Conservation (phyloP, 2,329 filamentous ascomycete genomes). For the Amauroascus verrucosus region DNA sequence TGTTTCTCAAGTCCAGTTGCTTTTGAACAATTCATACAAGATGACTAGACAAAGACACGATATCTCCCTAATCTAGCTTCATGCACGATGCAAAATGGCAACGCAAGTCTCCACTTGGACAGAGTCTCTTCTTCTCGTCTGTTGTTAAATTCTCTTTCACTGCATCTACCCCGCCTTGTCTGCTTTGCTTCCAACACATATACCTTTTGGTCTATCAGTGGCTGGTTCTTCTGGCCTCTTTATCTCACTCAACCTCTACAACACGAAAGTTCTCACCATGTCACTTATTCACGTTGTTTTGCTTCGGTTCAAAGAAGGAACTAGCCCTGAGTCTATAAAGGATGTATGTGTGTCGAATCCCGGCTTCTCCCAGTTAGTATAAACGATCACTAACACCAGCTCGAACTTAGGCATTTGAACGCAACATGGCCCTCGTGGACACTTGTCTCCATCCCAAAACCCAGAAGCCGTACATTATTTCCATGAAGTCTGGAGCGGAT, state of each 20-base stretch:
- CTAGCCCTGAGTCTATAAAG: slow-evolving; percentile 42
- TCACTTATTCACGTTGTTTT: slow-evolving; percentile 58
- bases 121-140: too few relatives aligned
- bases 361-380: background rate
- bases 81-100: too few relatives aligned
- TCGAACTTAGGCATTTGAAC: slow-evolving; percentile 41
- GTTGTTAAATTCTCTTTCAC: too few relatives aligned
- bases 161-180: background rate
- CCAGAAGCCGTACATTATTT: slow-evolving; percentile 51
- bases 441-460: slow-evolving; percentile 51
- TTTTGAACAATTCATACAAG: too few relatives aligned
- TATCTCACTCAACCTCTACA: background rate
- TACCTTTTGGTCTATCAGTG: background rate
- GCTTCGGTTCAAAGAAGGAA: slow-evolving; percentile 52
- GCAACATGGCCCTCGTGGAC: slow-evolving; percentile 48
- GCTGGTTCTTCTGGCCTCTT: background rate
- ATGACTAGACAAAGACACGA: too few relatives aligned
- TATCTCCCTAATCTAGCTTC: too few relatives aligned
- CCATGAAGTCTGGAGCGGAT: slow-evolving; percentile 49
- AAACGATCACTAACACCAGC: background rate
- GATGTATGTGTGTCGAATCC: slow-evolving; percentile 45
- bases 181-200: background rate
- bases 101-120: too few relatives aligned
- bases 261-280: slow-evolving; percentile 38
- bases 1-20: too few relatives aligned